Percentiles rank a stretch among this genome's conserved stretches.
Conservation (phyloP, 768 basidiomycete genomes). For the Termitomyces bulborhizus region DNA sequence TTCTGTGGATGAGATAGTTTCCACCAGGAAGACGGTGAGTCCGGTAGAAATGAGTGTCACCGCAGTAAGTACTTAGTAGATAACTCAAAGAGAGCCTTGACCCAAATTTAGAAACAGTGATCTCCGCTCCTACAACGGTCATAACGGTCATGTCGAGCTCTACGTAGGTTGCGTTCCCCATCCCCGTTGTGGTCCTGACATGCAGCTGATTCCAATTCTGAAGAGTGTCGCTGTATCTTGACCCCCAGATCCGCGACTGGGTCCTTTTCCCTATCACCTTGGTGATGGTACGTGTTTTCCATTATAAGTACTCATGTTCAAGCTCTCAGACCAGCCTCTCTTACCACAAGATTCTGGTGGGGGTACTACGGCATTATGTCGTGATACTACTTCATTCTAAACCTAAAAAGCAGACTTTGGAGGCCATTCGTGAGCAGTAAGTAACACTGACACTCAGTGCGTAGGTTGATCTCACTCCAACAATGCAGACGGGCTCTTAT, state of each 20-base stretch:
- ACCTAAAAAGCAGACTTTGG: constrained; percentile 74
- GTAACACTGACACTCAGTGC: constrained; percentile 23
- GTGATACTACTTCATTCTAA: constrained; percentile 76
- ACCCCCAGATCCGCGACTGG: constrained; percentile 94
- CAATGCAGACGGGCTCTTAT: constrained; percentile 60
- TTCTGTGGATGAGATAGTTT: constrained; percentile 11
- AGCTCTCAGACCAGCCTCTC: constrained; percentile 1
- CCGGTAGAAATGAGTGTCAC: neutral
- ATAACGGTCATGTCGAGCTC: constrained; percentile 32
- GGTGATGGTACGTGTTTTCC: constrained; percentile 70
- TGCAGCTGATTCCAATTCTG: neutral
- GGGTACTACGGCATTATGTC: constrained; percentile 89
- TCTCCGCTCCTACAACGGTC: neutral
- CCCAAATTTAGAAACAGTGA: neutral
- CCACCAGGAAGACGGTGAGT: constrained; percentile 23
- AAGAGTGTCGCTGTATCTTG: constrained; percentile 64
- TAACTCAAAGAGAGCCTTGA: neutral
- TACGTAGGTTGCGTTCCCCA: constrained; percentile 29
- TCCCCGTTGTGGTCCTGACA: neutral
- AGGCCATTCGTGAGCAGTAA: constrained; percentile 89
- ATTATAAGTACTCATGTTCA: neutral
- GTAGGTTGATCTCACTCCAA: constrained; percentile 2
- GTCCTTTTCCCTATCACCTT: constrained; percentile 94
- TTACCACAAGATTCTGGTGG: constrained; percentile 72
- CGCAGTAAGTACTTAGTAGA: neutral